These are phyloP conservation scores for Phytopythium aichiense DNA, from an alignment of 352 stramenopile species.

Conservation along the genomic window DNA sequence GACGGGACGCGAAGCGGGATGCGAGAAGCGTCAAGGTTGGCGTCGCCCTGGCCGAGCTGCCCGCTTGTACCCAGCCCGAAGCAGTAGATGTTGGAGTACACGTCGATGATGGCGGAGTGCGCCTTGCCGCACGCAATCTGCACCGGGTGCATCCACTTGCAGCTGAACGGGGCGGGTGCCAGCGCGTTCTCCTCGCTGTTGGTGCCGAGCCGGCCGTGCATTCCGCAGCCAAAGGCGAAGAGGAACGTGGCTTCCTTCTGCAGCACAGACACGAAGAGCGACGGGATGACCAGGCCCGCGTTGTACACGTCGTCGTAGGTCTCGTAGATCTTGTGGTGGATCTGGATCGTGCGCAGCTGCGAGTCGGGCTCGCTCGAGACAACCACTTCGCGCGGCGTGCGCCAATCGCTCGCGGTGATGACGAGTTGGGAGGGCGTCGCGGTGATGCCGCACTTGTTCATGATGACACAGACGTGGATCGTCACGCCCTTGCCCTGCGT, in stretches of 20 bases:
- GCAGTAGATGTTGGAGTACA: conserved; percentile 75
- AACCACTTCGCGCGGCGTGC: conserved; percentile 38
- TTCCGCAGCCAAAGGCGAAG: conserved; percentile 60
- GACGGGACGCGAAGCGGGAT: conserved; percentile 45
- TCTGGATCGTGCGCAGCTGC: conserved; percentile 60
- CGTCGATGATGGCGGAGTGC: conserved; percentile 68
- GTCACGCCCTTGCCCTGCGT: conserved; percentile 45
- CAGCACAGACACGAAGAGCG: conserved; percentile 63
- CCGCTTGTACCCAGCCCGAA: conserved; percentile 43
- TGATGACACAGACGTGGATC: conserved; percentile 58
- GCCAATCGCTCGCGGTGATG: conserved; percentile 51
- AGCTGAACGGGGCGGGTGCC: conserved; percentile 45
- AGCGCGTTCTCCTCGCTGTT: conserved; percentile 40
- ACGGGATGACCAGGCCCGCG: conserved; percentile 39
- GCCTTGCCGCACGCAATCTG: conserved; percentile 62
- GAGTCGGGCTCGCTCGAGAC: conserved; percentile 39
- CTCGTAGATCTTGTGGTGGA: conserved; percentile 68
- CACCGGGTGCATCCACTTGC: conserved; percentile 65
- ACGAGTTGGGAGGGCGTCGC: conserved; percentile 40
- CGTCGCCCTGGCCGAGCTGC: conserved; percentile 57
- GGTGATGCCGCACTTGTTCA: conserved; percentile 57
- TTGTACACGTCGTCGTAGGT: conserved; percentile 49
- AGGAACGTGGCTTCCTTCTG: conserved; percentile 72
- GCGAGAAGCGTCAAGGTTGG: conserved; percentile 48
- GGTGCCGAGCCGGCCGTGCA: conserved; percentile 52